Conservation (phyloP, 2,329 filamentous ascomycete genomes). For the Corynespora cassiicola region DNA sequence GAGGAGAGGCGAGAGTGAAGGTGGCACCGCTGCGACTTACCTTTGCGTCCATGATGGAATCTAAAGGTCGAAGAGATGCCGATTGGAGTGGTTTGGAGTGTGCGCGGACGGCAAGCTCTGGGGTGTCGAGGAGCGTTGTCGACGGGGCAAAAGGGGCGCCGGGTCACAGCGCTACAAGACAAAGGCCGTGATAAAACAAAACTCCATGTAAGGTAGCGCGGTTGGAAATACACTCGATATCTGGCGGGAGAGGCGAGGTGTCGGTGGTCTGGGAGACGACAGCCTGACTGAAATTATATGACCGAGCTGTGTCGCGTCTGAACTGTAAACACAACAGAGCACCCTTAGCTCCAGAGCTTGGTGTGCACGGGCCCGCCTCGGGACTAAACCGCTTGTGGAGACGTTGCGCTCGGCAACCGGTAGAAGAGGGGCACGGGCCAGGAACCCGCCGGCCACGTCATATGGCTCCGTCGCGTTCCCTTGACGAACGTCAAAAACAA, state of each 20-base stretch:
- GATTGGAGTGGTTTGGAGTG: too few species aligned
- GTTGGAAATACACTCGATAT: conserved; percentile 45
- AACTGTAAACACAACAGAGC: too few species aligned
- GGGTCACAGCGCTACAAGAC: conserved; percentile 40
- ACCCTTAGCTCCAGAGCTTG: too few species aligned
- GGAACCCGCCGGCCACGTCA: too few species aligned
- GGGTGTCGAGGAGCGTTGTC: conserved; percentile 19
- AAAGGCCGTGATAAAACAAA: conserved; percentile 46
- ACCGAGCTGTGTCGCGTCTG: conserved; percentile 19
- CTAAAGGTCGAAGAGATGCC: too few species aligned
- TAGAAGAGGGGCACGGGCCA: too few species aligned
- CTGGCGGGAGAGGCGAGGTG: conserved; percentile 29
- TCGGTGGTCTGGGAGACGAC: conserved; percentile 31
- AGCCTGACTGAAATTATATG: conserved; percentile 34
- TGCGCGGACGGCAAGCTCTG: conserved; percentile 26
- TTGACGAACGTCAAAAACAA: too few species aligned
- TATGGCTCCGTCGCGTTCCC: too few species aligned
- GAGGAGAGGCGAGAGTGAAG: conserved; percentile 3
- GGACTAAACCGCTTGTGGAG: too few species aligned
- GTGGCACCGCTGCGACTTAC: conserved; percentile 32
- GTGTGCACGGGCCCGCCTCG: too few species aligned
- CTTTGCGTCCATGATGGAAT: conserved; percentile 55
- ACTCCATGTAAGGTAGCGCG: conserved; percentile 49
- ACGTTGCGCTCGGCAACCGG: too few species aligned
- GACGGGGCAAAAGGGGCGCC: conserved; percentile 32